A percentile compares a stretch with the other conserved stretches of the same genome.
phyloP scores from a whole-genome alignment of 768 basidiomycete species.

The Lepiota venenata region DNA sequence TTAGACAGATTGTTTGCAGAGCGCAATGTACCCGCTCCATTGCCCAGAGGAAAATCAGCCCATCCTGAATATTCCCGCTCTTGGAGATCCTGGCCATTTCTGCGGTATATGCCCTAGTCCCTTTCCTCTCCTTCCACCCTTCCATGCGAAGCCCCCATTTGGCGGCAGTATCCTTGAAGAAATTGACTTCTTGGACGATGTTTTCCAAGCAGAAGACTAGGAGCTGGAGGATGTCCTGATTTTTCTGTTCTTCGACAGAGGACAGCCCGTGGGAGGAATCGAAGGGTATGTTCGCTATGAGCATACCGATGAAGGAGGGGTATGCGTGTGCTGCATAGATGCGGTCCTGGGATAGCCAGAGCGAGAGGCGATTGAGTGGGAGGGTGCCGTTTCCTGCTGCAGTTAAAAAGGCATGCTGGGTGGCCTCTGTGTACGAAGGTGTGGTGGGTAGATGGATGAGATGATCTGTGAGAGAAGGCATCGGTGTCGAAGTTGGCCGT shows the following conservation, averaged over 20 bases:
- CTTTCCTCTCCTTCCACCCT: slow-evolving; percentile 50
- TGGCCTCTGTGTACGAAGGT: slow-evolving; percentile 44
- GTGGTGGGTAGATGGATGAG: slow-evolving; percentile 33
- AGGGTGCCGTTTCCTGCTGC: slow-evolving; percentile 54
- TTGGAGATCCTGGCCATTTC: slow-evolving; percentile 58
- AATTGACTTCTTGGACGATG: slow-evolving; percentile 51
- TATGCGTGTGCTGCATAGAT: slow-evolving; percentile 75
- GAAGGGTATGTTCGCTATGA: slow-evolving; percentile 61
- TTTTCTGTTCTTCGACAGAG: slow-evolving; percentile 31
- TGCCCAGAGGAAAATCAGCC: slow-evolving; percentile 71
- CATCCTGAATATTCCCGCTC: slow-evolving; percentile 50
- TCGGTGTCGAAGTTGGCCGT: neutral
- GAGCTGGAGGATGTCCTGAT: slow-evolving; percentile 40
- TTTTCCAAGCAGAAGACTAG: slow-evolving; percentile 55
- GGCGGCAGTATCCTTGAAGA: slow-evolving; percentile 53
- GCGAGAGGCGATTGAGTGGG: slow-evolving; percentile 40
- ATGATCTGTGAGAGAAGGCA: slow-evolving; percentile 27
- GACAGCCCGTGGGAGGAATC: slow-evolving; percentile 26
- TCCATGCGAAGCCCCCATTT: slow-evolving; percentile 43
- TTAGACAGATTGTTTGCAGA: neutral
- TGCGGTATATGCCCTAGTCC: slow-evolving; percentile 67
- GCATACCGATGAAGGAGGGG: slow-evolving; percentile 64
- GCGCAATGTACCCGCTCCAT: slow-evolving; percentile 62
- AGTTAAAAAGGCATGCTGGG: slow-evolving; percentile 55
- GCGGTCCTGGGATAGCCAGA: slow-evolving; percentile 72